A percentile compares a stretch with the other conserved stretches of the same genome.
Evolutionary conservation across 352 stramenopile species (phyloP).

Genomic region (Pythium utonaiense): DNA sequence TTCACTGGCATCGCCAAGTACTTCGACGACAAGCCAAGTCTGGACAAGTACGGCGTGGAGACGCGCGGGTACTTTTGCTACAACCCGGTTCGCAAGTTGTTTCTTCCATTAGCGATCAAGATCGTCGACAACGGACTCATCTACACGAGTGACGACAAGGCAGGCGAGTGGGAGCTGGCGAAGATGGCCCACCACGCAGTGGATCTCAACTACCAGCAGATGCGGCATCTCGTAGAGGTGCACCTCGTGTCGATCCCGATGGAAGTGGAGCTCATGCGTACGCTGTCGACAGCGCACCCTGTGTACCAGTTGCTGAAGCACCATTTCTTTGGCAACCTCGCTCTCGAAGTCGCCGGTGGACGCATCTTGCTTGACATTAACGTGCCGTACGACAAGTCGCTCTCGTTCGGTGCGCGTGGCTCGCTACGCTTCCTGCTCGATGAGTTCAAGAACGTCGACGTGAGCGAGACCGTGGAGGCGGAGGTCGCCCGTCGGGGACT

Average conservation of each 20-base stretch:
- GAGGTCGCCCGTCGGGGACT: conserved; percentile 16
- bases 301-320: conserved; percentile 38
- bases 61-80: conserved; percentile 7
- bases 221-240: conserved; percentile 2
- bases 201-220: conserved; percentile 12
- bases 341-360: conserved; percentile 21
- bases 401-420: conserved; percentile 31
- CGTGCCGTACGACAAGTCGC: conserved; percentile 33
- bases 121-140: neutral
- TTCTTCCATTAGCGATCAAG: conserved; percentile 5
- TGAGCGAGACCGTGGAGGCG: conserved; percentile 12
- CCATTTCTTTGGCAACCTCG: conserved; percentile 34
- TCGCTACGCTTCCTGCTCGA: conserved; percentile 28
- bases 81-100: neutral
- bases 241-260: conserved; percentile 29
- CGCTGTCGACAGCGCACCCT: conserved; percentile 25
- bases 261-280: conserved; percentile 38
- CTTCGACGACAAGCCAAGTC: neutral
- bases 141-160: conserved; percentile 1
- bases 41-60: conserved; percentile 1
- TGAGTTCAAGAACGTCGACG: neutral
- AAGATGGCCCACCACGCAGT: conserved; percentile 11
- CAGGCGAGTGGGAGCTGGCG: conserved; percentile 9
- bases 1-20: neutral
- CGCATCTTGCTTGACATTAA: conserved; percentile 36